A percentile compares a stretch with the other conserved stretches of the same genome.
These are phyloP conservation scores for Stenocarpella maydis DNA, from an alignment of 2,329 filamentous ascomycete species.

Conservation along the genomic window DNA sequence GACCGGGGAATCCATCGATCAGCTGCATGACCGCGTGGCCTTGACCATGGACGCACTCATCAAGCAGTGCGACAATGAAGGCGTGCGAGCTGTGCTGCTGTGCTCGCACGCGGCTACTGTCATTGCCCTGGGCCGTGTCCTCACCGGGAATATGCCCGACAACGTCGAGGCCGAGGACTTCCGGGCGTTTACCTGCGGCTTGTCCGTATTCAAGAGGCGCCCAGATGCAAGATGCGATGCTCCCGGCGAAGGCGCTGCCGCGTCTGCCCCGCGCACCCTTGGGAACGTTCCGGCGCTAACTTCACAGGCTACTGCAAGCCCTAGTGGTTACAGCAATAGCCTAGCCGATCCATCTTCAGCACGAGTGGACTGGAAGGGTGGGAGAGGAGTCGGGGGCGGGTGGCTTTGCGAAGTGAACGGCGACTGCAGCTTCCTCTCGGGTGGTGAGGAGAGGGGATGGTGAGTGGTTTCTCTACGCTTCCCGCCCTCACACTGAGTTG, in stretches of 20 bases:
- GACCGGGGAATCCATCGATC: slow-evolving; percentile 79
- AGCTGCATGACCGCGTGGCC: slow-evolving; percentile 83
- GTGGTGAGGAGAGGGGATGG: slow-evolving; percentile 90
- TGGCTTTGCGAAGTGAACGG: slow-evolving; percentile 86
- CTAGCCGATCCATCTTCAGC: slow-evolving; percentile 24
- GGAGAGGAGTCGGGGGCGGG: slow-evolving; percentile 72
- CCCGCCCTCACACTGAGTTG: slow-evolving; percentile 5
- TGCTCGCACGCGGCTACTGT: slow-evolving; percentile 91
- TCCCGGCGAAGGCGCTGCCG: not conserved
- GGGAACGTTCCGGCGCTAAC: not conserved
- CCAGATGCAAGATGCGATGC: not conserved
- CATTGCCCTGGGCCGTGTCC: slow-evolving; percentile 82
- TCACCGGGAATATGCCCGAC: slow-evolving; percentile 81
- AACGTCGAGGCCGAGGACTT: slow-evolving; percentile 81
- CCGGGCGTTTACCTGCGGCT: slow-evolving; percentile 80
- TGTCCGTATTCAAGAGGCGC: slow-evolving; percentile 68
- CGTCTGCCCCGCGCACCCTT: not conserved
- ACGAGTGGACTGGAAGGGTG: slow-evolving; percentile 61
- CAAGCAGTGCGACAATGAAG: slow-evolving; percentile 73
- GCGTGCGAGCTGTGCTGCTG: slow-evolving; percentile 76
- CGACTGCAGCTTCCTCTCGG: slow-evolving; percentile 82
- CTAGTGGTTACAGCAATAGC: slow-evolving; percentile 37
- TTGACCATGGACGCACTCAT: slow-evolving; percentile 76
- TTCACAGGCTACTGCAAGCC: slow-evolving; percentile 31
- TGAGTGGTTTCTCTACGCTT: slow-evolving; percentile 51